Percentiles rank a stretch among this genome's conserved stretches.
Conservation (phyloP, 2,329 filamentous ascomycete species). For the Penicillium brevicompactum region DNA sequence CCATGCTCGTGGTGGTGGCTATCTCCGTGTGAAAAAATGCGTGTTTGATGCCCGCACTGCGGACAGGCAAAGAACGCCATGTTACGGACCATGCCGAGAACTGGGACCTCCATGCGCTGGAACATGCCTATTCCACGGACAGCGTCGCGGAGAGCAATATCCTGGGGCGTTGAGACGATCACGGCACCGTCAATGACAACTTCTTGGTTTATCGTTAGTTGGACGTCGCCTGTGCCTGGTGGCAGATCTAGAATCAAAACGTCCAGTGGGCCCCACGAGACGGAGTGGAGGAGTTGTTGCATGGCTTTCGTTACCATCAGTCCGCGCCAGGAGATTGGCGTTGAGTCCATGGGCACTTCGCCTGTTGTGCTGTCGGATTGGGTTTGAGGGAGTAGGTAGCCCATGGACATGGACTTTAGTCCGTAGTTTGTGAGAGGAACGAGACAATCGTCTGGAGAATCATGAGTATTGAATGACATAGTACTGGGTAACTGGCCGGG, state of each 20-base stretch:
- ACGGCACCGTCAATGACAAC: slow-evolving; percentile 80
- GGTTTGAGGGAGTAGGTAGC: slow-evolving; percentile 69
- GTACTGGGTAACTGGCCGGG: not conserved
- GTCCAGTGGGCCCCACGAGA: slow-evolving; percentile 89
- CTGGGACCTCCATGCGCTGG: slow-evolving; percentile 75
- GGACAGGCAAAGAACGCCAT: slow-evolving; percentile 86
- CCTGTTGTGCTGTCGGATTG: slow-evolving; percentile 28
- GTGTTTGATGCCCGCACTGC: slow-evolving; percentile 71
- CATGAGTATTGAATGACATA: slow-evolving; percentile 8
- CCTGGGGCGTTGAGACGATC: slow-evolving; percentile 91
- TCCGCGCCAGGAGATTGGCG: slow-evolving; percentile 91
- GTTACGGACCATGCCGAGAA: slow-evolving; percentile 85
- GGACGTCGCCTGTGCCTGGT: slow-evolving; percentile 92
- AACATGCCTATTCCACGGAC: slow-evolving; percentile 93
- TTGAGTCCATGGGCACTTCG: slow-evolving; percentile 48
- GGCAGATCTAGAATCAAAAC: slow-evolving; percentile 88
- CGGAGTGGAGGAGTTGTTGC: slow-evolving; percentile 91
- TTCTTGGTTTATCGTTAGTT: slow-evolving; percentile 96
- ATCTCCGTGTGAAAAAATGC: slow-evolving; percentile 65
- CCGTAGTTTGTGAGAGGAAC: slow-evolving; percentile 92
- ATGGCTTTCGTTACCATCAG: slow-evolving; percentile 98
- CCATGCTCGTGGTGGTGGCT: slow-evolving; percentile 27
- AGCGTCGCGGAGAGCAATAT: slow-evolving; percentile 88
- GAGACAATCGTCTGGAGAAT: slow-evolving; percentile 56
- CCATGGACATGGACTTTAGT: slow-evolving; percentile 98